phyloP scores from a whole-genome alignment of 371 early-diverging fungal genomes.

The Apophysomyces trapeziformis region DNA sequence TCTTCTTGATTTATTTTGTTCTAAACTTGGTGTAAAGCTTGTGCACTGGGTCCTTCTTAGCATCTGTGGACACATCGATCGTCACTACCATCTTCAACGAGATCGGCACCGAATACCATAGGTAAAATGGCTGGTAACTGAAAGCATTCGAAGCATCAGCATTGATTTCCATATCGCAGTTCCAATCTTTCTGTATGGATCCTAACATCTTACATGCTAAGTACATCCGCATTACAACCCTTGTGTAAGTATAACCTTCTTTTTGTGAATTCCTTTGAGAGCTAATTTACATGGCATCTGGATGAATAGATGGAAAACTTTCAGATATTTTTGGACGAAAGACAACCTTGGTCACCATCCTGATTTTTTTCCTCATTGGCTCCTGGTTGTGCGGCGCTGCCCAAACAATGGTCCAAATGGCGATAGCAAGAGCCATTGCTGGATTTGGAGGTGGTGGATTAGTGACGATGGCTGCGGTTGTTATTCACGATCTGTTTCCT shows the following conservation, averaged over 20 bases:
- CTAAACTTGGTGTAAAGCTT: constrained; percentile 25
- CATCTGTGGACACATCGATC: constrained; percentile 78
- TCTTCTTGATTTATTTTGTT: neutral
- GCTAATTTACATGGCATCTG: neutral
- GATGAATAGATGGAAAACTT: constrained; percentile 35
- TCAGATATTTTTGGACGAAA: constrained; percentile 48
- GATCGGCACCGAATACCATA: constrained; percentile 75
- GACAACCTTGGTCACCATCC: constrained; percentile 30
- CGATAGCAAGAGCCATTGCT: constrained; percentile 74
- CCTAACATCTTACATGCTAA: constrained; percentile 73
- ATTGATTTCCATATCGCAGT: constrained; percentile 14
- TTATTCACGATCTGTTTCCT: constrained; percentile 44
- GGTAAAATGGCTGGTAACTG: constrained; percentile 19
- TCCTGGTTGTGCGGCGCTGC: constrained; percentile 59
- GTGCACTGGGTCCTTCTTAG: constrained; percentile 62
- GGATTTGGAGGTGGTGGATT: constrained; percentile 86
- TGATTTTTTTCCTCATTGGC: constrained; percentile 37
- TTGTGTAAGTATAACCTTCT: constrained; percentile 48
- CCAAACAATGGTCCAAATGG: constrained; percentile 63
- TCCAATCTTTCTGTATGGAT: constrained; percentile 69
- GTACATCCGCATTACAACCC: constrained; percentile 75
- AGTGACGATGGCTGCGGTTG: constrained; percentile 33
- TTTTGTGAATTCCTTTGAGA: neutral
- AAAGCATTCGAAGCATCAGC: no score
- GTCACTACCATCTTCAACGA: constrained; percentile 78